phyloP scores from a whole-genome alignment of 768 basidiomycete genomes.

The Rhodotorula paludigena region DNA sequence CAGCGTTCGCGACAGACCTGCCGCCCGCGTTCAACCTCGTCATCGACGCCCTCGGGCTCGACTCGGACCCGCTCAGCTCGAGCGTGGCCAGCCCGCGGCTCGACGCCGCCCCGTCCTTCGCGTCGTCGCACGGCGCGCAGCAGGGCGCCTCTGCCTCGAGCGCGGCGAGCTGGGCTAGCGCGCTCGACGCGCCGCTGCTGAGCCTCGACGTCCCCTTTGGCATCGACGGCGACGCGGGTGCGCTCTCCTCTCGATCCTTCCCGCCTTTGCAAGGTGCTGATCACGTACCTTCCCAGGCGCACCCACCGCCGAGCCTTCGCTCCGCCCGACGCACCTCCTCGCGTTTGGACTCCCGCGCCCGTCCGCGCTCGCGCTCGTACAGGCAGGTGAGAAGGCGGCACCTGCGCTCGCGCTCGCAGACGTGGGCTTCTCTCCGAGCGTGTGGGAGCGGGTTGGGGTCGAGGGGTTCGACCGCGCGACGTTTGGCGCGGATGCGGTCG shows the following conservation, averaged over 20 bases:
- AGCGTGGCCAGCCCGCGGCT: not conserved
- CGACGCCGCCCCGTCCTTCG: not conserved
- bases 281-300: not conserved
- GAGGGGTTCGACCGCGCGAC: not conserved
- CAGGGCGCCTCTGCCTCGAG: not conserved
- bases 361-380: not conserved
- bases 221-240: slow-evolving; percentile 4
- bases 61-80: not conserved
- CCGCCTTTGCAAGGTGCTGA: too few relatives aligned
- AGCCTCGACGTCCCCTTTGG: slow-evolving; percentile 13
- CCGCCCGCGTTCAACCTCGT: slow-evolving; percentile 17
- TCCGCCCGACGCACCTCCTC: slow-evolving; percentile 8
- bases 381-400: too few relatives aligned
- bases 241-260: not conserved
- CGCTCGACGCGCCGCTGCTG: not conserved
- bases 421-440: not conserved
- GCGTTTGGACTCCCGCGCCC: slow-evolving; percentile 17
- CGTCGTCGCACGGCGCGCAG: not conserved
- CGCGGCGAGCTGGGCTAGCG: not conserved
- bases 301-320: not conserved
- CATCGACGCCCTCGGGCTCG: slow-evolving; percentile 4
- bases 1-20: slow-evolving; percentile 1
- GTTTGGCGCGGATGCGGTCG: slow-evolving; percentile 3
- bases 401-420: slow-evolving; percentile 7
- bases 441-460: slow-evolving; percentile 23